Evolutionary conservation across 495 filamentous ascomycete genomes (phyloP), one percentile per base, ranked within the genome.

Genomic region (Penicillium atrosanguineum): DNA sequence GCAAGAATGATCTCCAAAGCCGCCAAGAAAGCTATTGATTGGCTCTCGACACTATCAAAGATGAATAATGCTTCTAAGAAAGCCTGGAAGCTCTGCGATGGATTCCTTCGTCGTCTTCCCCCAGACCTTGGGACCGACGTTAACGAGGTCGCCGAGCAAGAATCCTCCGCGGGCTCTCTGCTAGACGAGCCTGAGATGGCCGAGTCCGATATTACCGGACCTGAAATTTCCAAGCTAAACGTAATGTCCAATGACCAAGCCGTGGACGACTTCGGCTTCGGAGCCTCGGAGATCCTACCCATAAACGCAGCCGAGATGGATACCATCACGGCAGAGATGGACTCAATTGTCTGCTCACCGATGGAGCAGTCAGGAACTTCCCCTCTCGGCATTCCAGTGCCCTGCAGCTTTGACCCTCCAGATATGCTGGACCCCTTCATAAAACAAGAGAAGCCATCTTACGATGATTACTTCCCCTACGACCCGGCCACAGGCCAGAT

Each of bases 11-110:
- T 84, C 5, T 69, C 79, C 0, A 75, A 75, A 25, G 79, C 82
- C 8, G 70, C 79, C 7, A 83, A 78, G 50, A 83, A 81, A 48
- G 70, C 80, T 12, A 59, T 83, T 14, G 68, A 72, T 42, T 85
- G 82, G 81, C 62, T 85, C 1, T 59, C 63, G 21, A 62, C 70
- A 4, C 68, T 84, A 54, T 73, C 78, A 19, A 68, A 61, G 36
- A 67, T 71, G 25, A 82, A 69, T 48, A 61, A 72, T 21, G 67
- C 72, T 5, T 78, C 81, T 1, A 65, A 77, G 48, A 69, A 75
- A 55, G 79, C 80, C 38, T 82, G 74, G 65, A 75, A 72, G 41
- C 69, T 81, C 6, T 81, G 78, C 43, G 74, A 79, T 45, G 67
- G 70, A 19, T 69, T 80, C 38, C 59, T 82, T 6, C 65, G 68